Evolutionary conservation across 2,329 filamentous ascomycete genomes (phyloP), one percentile per base, ranked within the genome.

Genomic region (Aspergillus tamarii): DNA sequence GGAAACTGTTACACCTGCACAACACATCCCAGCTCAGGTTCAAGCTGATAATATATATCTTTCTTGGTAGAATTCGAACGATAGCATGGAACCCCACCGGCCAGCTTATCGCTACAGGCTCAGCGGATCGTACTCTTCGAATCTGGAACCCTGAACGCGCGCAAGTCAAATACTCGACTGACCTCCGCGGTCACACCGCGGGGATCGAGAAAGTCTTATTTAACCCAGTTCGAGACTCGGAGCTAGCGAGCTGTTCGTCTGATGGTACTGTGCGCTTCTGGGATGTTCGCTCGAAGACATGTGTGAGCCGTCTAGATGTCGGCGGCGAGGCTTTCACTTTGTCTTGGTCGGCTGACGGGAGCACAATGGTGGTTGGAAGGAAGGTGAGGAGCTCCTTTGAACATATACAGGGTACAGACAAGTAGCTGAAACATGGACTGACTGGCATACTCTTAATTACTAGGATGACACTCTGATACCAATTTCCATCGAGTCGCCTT

Each of bases 11-110:
- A 36, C 39, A 48, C n/a, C n/a, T 10, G n/a, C 26, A 19, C 26
- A 23, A 21, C 57, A 43, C 55, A 26, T 32, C 34, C 46, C 34
- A 50, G 30, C 41, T 58, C 50, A 65, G 41, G 12, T 30, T 52
- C 60, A 62, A 57, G 59, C 61, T 62, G 61, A 66, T 63, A 39
- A 36, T 32, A 32, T 28, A 23, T 58, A 41, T 56, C 50, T 63
- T 60, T 45, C 28, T 32, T 23, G 36, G 62, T 60, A 93, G 90
- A 67, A 84, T 96, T 62, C 88, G 91, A 46, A 90, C 91, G 1
- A 89, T 98, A 68, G 89, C 91, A 45, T 98, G 94, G 94, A 97
- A 94, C 68, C 92, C 94, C 0, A 83, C 92, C 0, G 93, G 94
- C 39, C 91, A 88, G 10, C 83, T 95, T 64, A 88, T 98, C 65